Evolutionary conservation across 257 asterid species (phyloP), one percentile per base, ranked within the genome.

Genomic region (Nemophila menziesii): DNA sequence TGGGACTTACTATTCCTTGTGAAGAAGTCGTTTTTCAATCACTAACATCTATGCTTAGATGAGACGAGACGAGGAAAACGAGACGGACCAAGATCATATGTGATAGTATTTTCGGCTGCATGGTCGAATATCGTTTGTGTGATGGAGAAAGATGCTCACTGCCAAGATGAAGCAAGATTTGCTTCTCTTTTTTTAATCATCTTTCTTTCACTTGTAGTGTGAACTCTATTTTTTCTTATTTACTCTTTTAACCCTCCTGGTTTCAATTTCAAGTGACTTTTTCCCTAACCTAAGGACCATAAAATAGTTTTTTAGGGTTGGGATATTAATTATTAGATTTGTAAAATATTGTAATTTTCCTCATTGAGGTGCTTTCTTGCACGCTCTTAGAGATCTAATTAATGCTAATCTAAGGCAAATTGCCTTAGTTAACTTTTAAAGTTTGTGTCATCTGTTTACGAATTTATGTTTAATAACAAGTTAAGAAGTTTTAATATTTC

Each of bases 1-100:
- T 65, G 80, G 80, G 80, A 4, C 62, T 68, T 40, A 72, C 76
- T 0, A 68, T 68, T 37, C 77, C 80, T 1, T 68, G 80, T 14
- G 76, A 72, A 39, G 80, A 72, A 46, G 62, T 49, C 11, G 52
- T 64, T 54, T 72, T 72, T 23, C 67, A 52, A 20, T 58, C 80
- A 6, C 63, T 72, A 21, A 68, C 77, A 0, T 56, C 80, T n/a
- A 72, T 61, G 73, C 55, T 72, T 22, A 33, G 75, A 38, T 61
- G 68, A 62, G 33, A 2, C 13, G 20, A 8, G 18, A 11, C 4
- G 23, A 39, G 16, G 14, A 12, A 37, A 34, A 24, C 0, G 15
- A 0, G 22, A 11, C 4, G n/a, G 23, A 27, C 12, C 27, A 27
- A 29, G 34, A 49, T 2, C 8, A 16, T 33, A 10, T 4, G 15